Evolutionary conservation across 768 basidiomycete species (phyloP), one percentile per base, ranked within the genome.

Genomic region (Auriscalpium orientale): DNA sequence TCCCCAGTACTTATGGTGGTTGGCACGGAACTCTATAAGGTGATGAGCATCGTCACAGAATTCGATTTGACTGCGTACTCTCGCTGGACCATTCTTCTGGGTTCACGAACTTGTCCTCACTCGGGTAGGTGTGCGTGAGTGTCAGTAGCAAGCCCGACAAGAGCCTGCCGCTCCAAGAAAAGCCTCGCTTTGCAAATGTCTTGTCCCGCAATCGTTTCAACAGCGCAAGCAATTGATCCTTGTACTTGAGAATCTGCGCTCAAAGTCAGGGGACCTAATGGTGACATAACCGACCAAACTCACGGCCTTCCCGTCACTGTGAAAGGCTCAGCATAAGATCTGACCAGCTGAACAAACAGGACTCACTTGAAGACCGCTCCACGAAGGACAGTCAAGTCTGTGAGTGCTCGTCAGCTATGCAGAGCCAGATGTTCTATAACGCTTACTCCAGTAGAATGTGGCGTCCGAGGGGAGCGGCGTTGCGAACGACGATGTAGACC

Each of bases 381-480:
- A 49, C 86, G 78, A 21, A 92, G 68, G 43, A 92, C 82, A 0
- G 86, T 85, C 44, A 90, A 72, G 71, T 89, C 87, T 87, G 58
- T 45, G 55, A 48, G 49, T 68, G 38, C n/a, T 18, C 36, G 28
- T 40, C 64, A 21, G 57, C 44, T 47, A 12, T 37, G 36, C 18
- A 35, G 15, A 5, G n/a, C 18, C 11, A 53, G 43, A 46, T 20
- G 21, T 49, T 21, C 34, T 8, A 46, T 13, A 21, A 8, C 18
- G 68, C 83, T 54, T 69, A 89, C 87, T 90, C 87, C 90, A 92
- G 64, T 94, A 91, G 50, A 95, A 74, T 16, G 90, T 91, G 4
- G 88, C 88, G 68, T 93, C 91, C 1, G 88, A 86, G 3, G 88
- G 84, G 43, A 89, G 70, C 1, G 86, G 83, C 1, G 77, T 76